Conservation (phyloP, 1,284 basidiomycete species). For the Ceratobasidium sp. region DNA sequence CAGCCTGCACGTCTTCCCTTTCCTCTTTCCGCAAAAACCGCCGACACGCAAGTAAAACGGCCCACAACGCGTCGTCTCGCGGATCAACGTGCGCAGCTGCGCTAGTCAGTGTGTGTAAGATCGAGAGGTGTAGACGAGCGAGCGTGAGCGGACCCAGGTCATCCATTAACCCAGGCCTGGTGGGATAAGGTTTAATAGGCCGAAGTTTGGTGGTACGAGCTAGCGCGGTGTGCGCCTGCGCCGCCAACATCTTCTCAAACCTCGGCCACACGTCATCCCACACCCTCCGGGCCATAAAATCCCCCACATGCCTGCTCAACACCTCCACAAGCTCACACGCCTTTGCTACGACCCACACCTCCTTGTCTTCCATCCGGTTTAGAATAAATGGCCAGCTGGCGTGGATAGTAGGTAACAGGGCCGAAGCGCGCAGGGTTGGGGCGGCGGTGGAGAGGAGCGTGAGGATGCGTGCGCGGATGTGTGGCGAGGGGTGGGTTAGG, state of each 20-base stretch:
- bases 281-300: constrained; percentile 80
- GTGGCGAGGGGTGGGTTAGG: constrained; percentile 82
- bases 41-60: constrained; percentile 73
- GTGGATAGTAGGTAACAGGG: constrained; percentile 82
- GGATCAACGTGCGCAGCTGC: constrained; percentile 67
- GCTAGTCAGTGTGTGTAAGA: constrained; percentile 73
- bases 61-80: constrained; percentile 76
- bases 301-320: constrained; percentile 71
- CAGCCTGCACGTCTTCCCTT: constrained; percentile 68
- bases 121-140: constrained; percentile 63
- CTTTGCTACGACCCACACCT: constrained; percentile 78
- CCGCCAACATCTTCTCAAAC: constrained; percentile 65
- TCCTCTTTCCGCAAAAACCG: constrained; percentile 74
- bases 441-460: constrained; percentile 73
- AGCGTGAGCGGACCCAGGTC: constrained; percentile 25
- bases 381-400: constrained; percentile 88
- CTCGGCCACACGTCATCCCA: constrained; percentile 92
- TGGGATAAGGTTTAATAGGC: constrained; percentile 70
- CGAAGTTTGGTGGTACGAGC: constrained; percentile 59
- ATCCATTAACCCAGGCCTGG: constrained; percentile 64
- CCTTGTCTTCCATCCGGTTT: constrained; percentile 71
- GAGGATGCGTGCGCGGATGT: constrained; percentile 82
- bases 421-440: constrained; percentile 74
- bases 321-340: constrained; percentile 73
- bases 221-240: constrained; percentile 62